Conservation (phyloP, 306 rosid species). For the Cicer arietinum region DNA sequence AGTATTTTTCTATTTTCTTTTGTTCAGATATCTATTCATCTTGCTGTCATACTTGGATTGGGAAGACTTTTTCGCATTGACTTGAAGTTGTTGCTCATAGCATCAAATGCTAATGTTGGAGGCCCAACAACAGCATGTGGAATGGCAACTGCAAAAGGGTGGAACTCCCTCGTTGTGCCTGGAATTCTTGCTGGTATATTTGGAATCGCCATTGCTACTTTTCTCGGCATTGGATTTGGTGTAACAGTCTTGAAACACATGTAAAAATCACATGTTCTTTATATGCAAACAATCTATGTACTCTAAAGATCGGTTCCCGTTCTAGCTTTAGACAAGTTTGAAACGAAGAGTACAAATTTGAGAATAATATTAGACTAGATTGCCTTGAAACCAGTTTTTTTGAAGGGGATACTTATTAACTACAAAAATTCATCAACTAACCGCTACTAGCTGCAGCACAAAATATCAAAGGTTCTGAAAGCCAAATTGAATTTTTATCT, state of each 20-base stretch:
- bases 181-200: constrained; percentile 84
- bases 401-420: not conserved
- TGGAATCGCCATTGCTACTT: constrained; percentile 73
- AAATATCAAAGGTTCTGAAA: not conserved
- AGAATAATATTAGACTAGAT: not conserved
- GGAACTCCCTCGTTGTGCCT: constrained; percentile 73
- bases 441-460: not conserved
- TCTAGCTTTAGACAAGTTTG: not conserved
- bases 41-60: constrained; percentile 58
- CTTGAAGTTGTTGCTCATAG: constrained; percentile 54
- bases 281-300: not conserved
- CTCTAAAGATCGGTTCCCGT: not conserved
- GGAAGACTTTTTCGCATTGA: constrained; percentile 65
- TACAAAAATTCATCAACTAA: not conserved
- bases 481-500: not conserved
- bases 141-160: constrained; percentile 75
- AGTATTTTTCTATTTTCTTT: constrained; percentile 63
- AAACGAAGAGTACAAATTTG: not conserved
- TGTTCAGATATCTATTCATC: constrained; percentile 65
- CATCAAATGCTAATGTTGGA: constrained; percentile 64
- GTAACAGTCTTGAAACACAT: constrained; percentile 52
- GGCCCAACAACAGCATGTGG: constrained; percentile 82
- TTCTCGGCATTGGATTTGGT: constrained; percentile 75
- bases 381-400: not conserved
- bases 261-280: constrained; percentile 35